Percentiles rank a stretch among this genome's conserved stretches.
Evolutionary conservation across 352 stramenopile species (phyloP).

Genomic region (Globisporangium paddicum): DNA sequence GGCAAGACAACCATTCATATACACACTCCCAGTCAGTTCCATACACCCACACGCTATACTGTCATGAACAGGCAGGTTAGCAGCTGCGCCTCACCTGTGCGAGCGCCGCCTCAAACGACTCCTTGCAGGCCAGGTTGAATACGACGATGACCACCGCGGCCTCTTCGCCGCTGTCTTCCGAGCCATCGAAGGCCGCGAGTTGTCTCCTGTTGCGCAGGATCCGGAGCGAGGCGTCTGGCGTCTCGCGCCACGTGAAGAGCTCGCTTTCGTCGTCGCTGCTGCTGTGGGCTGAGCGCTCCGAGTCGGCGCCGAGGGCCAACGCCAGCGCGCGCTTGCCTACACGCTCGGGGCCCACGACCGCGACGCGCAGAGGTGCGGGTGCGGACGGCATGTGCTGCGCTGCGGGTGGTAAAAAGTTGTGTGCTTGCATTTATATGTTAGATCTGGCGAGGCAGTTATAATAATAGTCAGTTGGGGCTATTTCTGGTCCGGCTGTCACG

Average conservation of each 20-base stretch:
- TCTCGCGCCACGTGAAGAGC: slow-evolving; percentile 1
- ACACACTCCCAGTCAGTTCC: no score
- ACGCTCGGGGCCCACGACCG: slow-evolving; percentile 32
- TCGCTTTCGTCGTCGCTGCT: background rate
- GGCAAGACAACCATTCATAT: background rate
- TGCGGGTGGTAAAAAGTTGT: background rate
- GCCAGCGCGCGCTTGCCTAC: slow-evolving; percentile 53
- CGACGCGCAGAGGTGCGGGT: slow-evolving; percentile 6
- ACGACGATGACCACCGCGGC: slow-evolving; percentile 38
- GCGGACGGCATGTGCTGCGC: background rate
- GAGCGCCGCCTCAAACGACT: slow-evolving; percentile 33
- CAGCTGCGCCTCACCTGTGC: slow-evolving; percentile 16
- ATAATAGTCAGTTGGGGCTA: no score
- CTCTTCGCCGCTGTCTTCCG: slow-evolving; percentile 5
- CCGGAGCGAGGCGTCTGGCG: background rate
- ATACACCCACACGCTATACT: no score
- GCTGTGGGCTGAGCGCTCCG: background rate
- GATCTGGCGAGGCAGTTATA: no score
- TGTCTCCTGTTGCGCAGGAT: slow-evolving; percentile 13
- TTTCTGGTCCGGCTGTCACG: no score
- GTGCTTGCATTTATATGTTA: slow-evolving; percentile 5
- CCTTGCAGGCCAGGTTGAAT: slow-evolving; percentile 42
- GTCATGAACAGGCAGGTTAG: no score
- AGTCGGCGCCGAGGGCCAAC: slow-evolving; percentile 32
- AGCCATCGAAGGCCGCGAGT: slow-evolving; percentile 7